These are phyloP conservation scores for Ustilaginoidea virens DNA, from an alignment of 2,329 filamentous ascomycete genomes.

Conservation along the genomic window DNA sequence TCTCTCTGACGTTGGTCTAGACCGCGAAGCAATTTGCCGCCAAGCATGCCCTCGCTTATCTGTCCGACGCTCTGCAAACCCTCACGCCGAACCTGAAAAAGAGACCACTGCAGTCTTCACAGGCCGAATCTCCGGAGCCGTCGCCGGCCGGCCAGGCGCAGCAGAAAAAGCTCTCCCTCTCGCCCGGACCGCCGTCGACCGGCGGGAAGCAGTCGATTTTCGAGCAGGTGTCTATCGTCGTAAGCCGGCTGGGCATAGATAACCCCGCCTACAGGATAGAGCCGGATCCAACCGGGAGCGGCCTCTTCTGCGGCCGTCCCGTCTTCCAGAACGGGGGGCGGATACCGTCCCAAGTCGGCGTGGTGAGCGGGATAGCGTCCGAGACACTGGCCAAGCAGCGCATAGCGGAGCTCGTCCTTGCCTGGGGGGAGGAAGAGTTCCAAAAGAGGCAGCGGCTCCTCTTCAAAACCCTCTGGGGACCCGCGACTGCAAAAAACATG, in stretches of 20 bases:
- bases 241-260: constrained; percentile 15
- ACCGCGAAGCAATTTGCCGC: constrained; percentile 38
- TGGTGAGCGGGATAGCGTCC: constrained; percentile 18
- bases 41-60: constrained; percentile 27
- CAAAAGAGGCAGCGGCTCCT: constrained; percentile 4
- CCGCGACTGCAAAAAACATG: not conserved
- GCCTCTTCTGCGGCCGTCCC: constrained; percentile 21
- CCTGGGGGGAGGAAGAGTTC: constrained; percentile 16
- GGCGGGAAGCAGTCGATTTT: constrained; percentile 5
- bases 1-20: too few species aligned
- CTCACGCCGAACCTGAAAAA: not conserved
- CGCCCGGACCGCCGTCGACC: too few species aligned
- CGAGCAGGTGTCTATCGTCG: constrained; percentile 17
- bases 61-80: constrained; percentile 10
- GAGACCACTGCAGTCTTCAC: not conserved
- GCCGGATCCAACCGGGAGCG: constrained; percentile 6
- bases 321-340: constrained; percentile 16
- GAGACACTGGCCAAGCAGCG: constrained; percentile 20
- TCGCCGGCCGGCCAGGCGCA: too few species aligned
- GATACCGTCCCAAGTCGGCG: constrained; percentile 17
- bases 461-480: constrained; percentile 3
- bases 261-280: constrained; percentile 19
- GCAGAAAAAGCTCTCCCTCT: too few species aligned
- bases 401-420: constrained; percentile 24
- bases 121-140: not conserved